phyloP scores from a whole-genome alignment of 495 filamentous ascomycete species.

The Ramalina peruviana region DNA sequence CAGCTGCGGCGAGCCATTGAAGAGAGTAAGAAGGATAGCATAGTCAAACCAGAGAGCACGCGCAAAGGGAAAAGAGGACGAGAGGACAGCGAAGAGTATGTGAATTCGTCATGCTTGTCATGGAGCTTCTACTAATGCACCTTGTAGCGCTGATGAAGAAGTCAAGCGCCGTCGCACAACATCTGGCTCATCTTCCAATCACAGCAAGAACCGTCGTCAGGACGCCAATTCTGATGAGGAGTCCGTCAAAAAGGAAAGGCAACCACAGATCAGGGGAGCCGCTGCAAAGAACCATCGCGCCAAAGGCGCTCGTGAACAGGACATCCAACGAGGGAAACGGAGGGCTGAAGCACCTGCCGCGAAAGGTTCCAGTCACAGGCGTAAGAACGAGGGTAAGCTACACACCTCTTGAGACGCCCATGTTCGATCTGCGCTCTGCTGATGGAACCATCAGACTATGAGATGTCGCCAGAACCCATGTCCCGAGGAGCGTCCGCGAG shows the following conservation, averaged over 20 bases:
- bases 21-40: conserved; percentile 69
- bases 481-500: conserved; percentile 28
- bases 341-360: conserved; percentile 55
- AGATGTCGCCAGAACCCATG: conserved; percentile 43
- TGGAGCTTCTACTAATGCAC: neutral
- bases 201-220: conserved; percentile 31
- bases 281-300: conserved; percentile 54
- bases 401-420: neutral
- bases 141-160: conserved; percentile 36
- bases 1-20: conserved; percentile 79
- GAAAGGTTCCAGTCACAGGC: conserved; percentile 62
- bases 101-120: conserved; percentile 12
- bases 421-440: conserved; percentile 2
- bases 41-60: conserved; percentile 32
- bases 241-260: conserved; percentile 28
- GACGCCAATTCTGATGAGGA: conserved; percentile 62
- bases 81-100: conserved; percentile 84
- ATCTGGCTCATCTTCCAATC: conserved; percentile 47
- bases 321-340: conserved; percentile 50
- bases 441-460: conserved; percentile 33
- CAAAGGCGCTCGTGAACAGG: conserved; percentile 52
- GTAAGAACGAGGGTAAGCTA: conserved; percentile 56
- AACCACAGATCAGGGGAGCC: conserved; percentile 51
- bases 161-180: conserved; percentile 59
- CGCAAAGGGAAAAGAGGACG: conserved; percentile 57